Conservation (phyloP, 2,329 filamentous ascomycete species). For the Plenodomus biglobosus region DNA sequence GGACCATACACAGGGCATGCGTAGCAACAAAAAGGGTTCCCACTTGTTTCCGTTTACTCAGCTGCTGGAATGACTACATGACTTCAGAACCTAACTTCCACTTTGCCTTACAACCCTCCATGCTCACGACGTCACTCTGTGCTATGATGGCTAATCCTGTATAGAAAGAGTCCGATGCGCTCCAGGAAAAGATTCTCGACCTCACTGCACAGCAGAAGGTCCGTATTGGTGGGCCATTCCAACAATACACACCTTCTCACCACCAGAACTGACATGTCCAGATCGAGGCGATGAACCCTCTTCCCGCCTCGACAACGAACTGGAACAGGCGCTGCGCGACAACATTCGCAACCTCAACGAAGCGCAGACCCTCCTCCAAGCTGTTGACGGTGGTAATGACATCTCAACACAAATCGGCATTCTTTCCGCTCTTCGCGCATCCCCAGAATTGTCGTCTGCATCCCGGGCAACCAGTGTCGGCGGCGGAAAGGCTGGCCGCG, state of each 20-base stretch:
- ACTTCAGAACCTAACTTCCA: neutral
- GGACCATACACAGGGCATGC: neutral
- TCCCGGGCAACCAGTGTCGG: conserved; percentile 43
- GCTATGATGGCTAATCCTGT: conserved; percentile 3
- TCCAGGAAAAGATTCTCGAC: conserved; percentile 37
- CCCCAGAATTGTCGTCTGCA: conserved; percentile 45
- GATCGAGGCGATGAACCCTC: conserved; percentile 41
- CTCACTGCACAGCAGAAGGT: conserved; percentile 33
- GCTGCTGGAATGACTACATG: neutral
- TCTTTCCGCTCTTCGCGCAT: conserved; percentile 51
- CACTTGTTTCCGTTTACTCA: neutral
- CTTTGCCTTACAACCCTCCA: neutral
- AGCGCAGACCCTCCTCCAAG: conserved; percentile 47
- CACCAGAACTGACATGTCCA: conserved; percentile 16
- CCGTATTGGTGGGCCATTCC: conserved; percentile 26
- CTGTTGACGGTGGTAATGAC: conserved; percentile 46
- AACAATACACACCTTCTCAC: neutral
- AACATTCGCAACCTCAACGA: conserved; percentile 53
- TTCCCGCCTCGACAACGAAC: conserved; percentile 48
- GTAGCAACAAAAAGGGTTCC: neutral
- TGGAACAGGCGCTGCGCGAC: conserved; percentile 51
- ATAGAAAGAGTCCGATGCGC: conserved; percentile 35
- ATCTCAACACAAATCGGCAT: conserved; percentile 49
- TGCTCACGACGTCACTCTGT: neutral
- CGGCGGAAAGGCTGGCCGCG: conserved; percentile 36